Evolutionary conservation across 164 flowering plant species (phyloP).

Genomic region (Cinnamomum micranthum): DNA sequence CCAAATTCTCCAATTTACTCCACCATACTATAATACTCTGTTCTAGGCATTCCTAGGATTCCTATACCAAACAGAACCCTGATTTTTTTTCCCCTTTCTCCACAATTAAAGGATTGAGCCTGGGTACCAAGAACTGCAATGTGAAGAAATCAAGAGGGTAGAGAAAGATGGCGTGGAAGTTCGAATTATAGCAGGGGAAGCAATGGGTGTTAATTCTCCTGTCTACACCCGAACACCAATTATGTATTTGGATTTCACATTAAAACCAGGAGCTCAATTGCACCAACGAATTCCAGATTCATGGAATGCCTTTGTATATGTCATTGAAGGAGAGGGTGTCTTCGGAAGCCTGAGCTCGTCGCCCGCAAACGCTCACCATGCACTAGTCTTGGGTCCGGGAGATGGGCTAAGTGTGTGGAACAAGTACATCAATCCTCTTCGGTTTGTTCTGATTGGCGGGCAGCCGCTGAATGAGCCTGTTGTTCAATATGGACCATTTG

Average conservation of each 20-base stretch:
- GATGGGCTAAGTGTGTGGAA: conserved; percentile 78
- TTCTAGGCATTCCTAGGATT: no score
- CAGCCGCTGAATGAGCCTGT: conserved; percentile 77
- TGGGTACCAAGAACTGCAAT: conserved; percentile 58
- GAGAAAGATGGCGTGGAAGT: conserved; percentile 71
- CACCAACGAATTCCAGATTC: conserved; percentile 64
- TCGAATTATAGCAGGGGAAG: conserved; percentile 76
- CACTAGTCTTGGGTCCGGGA: conserved; percentile 65
- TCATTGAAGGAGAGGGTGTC: conserved; percentile 74
- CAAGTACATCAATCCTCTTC: conserved; percentile 41
- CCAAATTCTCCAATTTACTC: background rate
- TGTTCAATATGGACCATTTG: conserved; percentile 85
- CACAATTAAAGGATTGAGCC: conserved; percentile 66
- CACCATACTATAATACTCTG: no score
- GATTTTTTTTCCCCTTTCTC: no score
- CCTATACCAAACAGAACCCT: no score
- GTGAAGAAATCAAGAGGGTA: conserved; percentile 48
- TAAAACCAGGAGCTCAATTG: conserved; percentile 49
- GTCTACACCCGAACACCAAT: conserved; percentile 85
- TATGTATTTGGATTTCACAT: conserved; percentile 76
- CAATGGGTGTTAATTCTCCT: conserved; percentile 73
- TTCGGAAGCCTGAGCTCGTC: conserved; percentile 45
- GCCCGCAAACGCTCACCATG: conserved; percentile 50
- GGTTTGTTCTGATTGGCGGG: conserved; percentile 72
- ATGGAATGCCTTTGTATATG: conserved; percentile 69